phyloP scores from a whole-genome alignment of 805 yeast species.

The Candida sithepensis region DNA sequence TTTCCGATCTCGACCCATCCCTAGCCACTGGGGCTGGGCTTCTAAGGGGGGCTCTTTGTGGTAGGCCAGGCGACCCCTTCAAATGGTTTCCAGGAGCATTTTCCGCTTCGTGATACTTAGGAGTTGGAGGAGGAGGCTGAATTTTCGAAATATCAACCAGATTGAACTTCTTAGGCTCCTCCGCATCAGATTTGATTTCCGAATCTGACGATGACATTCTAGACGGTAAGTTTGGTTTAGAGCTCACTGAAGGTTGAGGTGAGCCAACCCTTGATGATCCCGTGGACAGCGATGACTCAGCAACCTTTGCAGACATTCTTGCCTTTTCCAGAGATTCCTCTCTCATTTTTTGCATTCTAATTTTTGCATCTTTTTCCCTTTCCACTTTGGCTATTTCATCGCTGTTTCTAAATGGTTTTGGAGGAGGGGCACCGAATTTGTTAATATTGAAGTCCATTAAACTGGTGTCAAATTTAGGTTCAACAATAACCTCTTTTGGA shows the following conservation, averaged over 20 bases:
- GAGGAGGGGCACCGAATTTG: constrained; percentile 46
- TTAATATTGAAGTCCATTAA: constrained; percentile 34
- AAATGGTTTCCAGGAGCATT: neutral
- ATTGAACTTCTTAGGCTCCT: constrained; percentile 18
- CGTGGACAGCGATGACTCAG: constrained; percentile 5
- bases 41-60: neutral
- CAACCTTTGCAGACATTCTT: constrained; percentile 7
- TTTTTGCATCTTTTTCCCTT: constrained; percentile 21
- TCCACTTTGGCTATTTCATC: constrained; percentile 23
- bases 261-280: constrained; percentile 1
- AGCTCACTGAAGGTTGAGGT: constrained; percentile 1
- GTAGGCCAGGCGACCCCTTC: neutral
- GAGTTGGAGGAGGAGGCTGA: constrained; percentile 28
- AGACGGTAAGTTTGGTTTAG: constrained; percentile 13
- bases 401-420: constrained; percentile 30
- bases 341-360: constrained; percentile 24
- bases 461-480: constrained; percentile 27
- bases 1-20: constrained; percentile 1
- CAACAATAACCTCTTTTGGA: constrained; percentile 18
- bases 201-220: constrained; percentile 6
- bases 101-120: constrained; percentile 2
- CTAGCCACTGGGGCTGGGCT: neutral
- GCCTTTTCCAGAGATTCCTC: constrained; percentile 29
- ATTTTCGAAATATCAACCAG: constrained; percentile 25
- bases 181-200: constrained; percentile 1